phyloP scores from a whole-genome alignment of 371 early-diverging fungal species.

The Mucor lusitanicus region DNA sequence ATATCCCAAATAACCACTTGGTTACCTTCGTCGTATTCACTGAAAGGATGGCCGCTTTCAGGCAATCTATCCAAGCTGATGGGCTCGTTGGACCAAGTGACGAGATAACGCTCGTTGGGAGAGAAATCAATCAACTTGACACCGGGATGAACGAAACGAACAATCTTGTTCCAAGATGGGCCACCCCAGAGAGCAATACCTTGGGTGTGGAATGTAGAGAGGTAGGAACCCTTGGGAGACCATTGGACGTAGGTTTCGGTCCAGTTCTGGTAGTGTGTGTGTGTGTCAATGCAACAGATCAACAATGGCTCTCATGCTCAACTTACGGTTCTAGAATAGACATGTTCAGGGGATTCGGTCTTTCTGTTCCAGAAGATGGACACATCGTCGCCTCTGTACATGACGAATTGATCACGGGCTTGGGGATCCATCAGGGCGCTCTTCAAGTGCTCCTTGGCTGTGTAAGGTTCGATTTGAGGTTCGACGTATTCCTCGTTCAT shows the following conservation, averaged over 20 bases:
- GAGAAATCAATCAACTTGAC: constrained; percentile 93
- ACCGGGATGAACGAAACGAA: constrained; percentile 90
- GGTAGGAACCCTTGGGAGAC: constrained; percentile 94
- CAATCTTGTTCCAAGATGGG: constrained; percentile 86
- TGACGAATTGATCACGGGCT: constrained; percentile 91
- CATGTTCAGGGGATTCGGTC: constrained; percentile 80
- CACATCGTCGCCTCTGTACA: constrained; percentile 84
- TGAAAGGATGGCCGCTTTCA: constrained; percentile 67
- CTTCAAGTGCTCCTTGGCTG: constrained; percentile 86
- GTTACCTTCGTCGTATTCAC: constrained; percentile 77
- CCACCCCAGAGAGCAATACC: constrained; percentile 98
- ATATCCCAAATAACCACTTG: constrained; percentile 91
- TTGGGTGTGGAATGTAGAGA: constrained; percentile 92
- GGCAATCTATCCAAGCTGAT: constrained; percentile 62
- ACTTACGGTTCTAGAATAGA: constrained; percentile 66
- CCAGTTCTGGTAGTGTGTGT: constrained; percentile 72
- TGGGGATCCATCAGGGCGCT: constrained; percentile 88
- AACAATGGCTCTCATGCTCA: background rate
- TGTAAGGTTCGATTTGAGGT: constrained; percentile 68
- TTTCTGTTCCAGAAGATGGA: constrained; percentile 91
- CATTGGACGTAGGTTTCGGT: constrained; percentile 93
- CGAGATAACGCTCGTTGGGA: constrained; percentile 90
- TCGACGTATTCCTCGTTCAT: constrained; percentile 78
- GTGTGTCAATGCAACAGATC: background rate
- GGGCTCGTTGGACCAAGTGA: constrained; percentile 91